Percentiles rank a stretch among this genome's conserved stretches.
These are phyloP conservation scores for Ceriops decandra DNA, from an alignment of 345 rosid species.

Conservation along the genomic window DNA sequence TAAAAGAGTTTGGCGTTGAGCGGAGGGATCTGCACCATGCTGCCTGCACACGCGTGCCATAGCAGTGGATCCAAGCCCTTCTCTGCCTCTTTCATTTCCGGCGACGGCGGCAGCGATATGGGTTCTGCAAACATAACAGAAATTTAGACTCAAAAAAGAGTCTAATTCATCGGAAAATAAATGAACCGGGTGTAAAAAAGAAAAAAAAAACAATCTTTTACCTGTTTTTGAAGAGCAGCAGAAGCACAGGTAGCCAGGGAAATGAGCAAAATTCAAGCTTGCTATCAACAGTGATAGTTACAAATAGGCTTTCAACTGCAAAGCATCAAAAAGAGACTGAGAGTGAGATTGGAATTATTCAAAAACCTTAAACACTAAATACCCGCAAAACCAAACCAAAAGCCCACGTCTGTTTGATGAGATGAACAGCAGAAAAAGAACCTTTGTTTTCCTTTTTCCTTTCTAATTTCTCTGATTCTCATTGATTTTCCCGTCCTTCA, in stretches of 20 bases:
- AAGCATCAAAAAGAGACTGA: neutral
- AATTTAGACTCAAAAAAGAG: neutral
- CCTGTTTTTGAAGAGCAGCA: neutral
- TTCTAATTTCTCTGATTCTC: neutral
- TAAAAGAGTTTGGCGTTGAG: slow-evolving; percentile 19
- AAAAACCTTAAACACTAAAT: neutral
- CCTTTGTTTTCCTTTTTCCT: neutral
- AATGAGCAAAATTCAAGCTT: neutral
- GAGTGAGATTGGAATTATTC: neutral
- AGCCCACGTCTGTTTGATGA: neutral
- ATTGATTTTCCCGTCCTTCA: neutral
- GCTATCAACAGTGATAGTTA: neutral
- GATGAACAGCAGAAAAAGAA: neutral
- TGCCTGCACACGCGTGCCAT: slow-evolving; percentile 34
- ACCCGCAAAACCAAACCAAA: neutral
- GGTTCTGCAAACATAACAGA: neutral
- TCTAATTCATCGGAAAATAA: neutral
- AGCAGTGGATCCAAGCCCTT: slow-evolving; percentile 22
- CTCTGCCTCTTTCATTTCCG: slow-evolving; percentile 33
- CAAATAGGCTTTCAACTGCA: neutral
- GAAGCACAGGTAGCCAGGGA: neutral
- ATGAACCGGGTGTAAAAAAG: neutral
- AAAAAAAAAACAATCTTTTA: neutral
- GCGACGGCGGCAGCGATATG: neutral
- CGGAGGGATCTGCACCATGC: slow-evolving; percentile 30